These are phyloP conservation scores for Cutaneotrichosporon sp. DNA, from an alignment of 1,284 basidiomycete genomes.

Conservation along the genomic window DNA sequence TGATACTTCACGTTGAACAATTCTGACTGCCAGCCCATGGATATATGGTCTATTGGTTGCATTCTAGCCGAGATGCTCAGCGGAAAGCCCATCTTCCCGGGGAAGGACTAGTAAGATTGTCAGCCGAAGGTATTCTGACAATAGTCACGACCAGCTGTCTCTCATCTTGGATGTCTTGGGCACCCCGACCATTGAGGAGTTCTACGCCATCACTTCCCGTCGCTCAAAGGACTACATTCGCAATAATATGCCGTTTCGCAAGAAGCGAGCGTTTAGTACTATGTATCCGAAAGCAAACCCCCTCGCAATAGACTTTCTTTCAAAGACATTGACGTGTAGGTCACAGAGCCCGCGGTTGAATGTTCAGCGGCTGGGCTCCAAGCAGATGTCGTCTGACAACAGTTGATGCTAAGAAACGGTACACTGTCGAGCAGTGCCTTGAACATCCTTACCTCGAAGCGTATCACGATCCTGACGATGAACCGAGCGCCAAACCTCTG, in stretches of 20 bases:
- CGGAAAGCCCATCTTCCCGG: slow-evolving; percentile 90
- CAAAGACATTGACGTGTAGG: slow-evolving; percentile 71
- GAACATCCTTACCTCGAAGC: slow-evolving; percentile 87
- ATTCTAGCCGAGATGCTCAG: slow-evolving; percentile 96
- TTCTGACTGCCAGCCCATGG: slow-evolving; percentile 60
- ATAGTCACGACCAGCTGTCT: slow-evolving; percentile 77
- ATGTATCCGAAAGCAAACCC: slow-evolving; percentile 83
- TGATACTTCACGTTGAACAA: slow-evolving; percentile 13
- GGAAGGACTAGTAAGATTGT: slow-evolving; percentile 67
- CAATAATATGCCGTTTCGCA: slow-evolving; percentile 72
- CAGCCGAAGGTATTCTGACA: slow-evolving; percentile 12
- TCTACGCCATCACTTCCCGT: slow-evolving; percentile 79
- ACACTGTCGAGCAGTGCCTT: slow-evolving; percentile 83
- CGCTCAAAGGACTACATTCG: slow-evolving; percentile 86
- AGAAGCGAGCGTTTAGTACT: slow-evolving; percentile 67
- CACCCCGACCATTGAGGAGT: slow-evolving; percentile 86
- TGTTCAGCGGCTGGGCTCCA: background rate
- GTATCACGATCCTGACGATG: slow-evolving; percentile 83
- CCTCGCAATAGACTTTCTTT: slow-evolving; percentile 81
- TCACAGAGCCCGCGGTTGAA: background rate
- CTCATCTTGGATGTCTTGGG: slow-evolving; percentile 87
- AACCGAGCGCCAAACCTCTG: slow-evolving; percentile 82
- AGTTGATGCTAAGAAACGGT: slow-evolving; percentile 88
- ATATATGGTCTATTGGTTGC: slow-evolving; percentile 94
- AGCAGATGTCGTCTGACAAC: slow-evolving; percentile 21